phyloP scores from a whole-genome alignment of 768 basidiomycete species.

The Boletus rufocinnamomeus region DNA sequence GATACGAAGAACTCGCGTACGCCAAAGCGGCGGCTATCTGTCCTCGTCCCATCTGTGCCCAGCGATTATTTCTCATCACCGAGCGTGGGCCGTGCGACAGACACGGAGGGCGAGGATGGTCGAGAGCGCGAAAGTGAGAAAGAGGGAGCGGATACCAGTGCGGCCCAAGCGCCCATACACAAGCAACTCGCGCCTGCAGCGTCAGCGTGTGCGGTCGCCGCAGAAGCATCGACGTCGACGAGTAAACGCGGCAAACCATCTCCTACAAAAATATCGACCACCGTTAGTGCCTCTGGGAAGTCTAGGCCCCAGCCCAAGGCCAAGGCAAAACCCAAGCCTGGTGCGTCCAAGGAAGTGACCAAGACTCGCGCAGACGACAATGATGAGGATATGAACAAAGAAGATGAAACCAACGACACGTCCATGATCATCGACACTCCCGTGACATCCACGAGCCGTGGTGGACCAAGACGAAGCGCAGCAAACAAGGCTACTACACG shows the following conservation, averaged over 20 bases:
- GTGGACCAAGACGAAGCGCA: constrained; percentile 48
- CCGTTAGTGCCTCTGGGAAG: constrained; percentile 1
- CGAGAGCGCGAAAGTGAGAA: not conserved
- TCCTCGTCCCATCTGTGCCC: constrained; percentile 31
- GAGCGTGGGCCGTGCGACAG: not conserved
- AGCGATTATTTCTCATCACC: constrained; percentile 30
- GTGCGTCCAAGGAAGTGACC: not conserved
- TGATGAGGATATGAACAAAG: not conserved
- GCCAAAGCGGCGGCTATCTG: constrained; percentile 29
- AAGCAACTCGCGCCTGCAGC: constrained; percentile 19
- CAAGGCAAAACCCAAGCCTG: constrained; percentile 6
- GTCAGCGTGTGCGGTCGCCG: constrained; percentile 25
- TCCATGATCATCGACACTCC: constrained; percentile 18
- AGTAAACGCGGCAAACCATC: constrained; percentile 23
- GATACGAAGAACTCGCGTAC: constrained; percentile 2
- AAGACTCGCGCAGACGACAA: not conserved
- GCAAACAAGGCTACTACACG: constrained; percentile 51
- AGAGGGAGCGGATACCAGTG: not conserved
- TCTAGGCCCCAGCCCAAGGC: constrained; percentile 1
- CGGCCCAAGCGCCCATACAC: not conserved
- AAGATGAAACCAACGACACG: constrained; percentile 1
- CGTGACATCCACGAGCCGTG: constrained; percentile 16
- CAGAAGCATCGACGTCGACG: constrained; percentile 25
- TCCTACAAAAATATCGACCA: constrained; percentile 13
- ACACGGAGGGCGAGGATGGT: not conserved